Conservation (phyloP, 2,329 filamentous ascomycete genomes). For the Hypoxylon sp. region DNA sequence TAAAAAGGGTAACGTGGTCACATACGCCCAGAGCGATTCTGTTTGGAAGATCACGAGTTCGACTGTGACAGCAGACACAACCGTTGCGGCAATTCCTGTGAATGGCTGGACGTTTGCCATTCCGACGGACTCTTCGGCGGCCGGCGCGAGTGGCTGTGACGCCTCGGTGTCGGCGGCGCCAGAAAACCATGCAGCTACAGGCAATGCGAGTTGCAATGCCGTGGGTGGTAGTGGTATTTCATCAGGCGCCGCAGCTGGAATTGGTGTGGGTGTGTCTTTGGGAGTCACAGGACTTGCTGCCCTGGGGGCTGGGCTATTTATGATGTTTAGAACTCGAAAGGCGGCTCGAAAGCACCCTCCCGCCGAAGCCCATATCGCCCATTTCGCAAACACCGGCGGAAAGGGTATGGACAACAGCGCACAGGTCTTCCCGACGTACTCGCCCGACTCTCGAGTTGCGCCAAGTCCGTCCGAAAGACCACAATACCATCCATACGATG, state of each 20-base stretch:
- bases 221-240: slow-evolving; percentile 17
- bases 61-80: slow-evolving; percentile 25
- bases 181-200: slow-evolving; percentile 20
- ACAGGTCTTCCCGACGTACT: slow-evolving; percentile 26
- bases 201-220: slow-evolving; percentile 22
- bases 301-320: slow-evolving; percentile 38
- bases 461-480: slow-evolving; percentile 23
- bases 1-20: slow-evolving; percentile 29
- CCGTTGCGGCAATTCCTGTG: slow-evolving; percentile 35
- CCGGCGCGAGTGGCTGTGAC: slow-evolving; percentile 21
- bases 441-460: slow-evolving; percentile 21
- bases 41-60: slow-evolving; percentile 37
- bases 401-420: slow-evolving; percentile 26
- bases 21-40: slow-evolving; percentile 25
- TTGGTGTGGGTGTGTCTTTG: slow-evolving; percentile 39
- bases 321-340: slow-evolving; percentile 39
- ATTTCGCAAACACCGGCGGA: slow-evolving; percentile 22
- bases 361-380: slow-evolving; percentile 12
- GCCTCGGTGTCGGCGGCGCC: slow-evolving; percentile 28
- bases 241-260: slow-evolving; percentile 33
- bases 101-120: slow-evolving; percentile 42
- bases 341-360: slow-evolving; percentile 5
- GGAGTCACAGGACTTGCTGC: slow-evolving; percentile 41
- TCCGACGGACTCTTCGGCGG: slow-evolving; percentile 19
- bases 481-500: slow-evolving; percentile 26